Base-by-base conservation (phyloP, 2,329 filamentous ascomycete genomes). In the Laburnicola sp. region DNA sequence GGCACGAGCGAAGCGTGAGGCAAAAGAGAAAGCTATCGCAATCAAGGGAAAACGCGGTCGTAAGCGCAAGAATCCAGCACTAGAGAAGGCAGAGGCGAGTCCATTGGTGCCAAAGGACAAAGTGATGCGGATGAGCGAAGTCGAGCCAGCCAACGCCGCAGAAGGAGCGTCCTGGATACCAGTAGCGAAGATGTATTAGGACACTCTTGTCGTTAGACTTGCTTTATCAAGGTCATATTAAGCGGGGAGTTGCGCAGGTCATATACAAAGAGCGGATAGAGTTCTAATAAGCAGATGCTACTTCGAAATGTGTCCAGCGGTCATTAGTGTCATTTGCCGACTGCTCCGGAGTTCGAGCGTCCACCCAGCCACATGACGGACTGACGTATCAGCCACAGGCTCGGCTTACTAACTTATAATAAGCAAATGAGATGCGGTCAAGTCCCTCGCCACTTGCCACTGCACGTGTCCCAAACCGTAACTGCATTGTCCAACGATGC, bases 41-140 rank as follows among this genome's bases (percentile, higher is more conserved):
- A 16, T 16, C 16, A 16, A 16, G 16, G 16, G 16, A 16, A 16
- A 16, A 16, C 16, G 16, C 16, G 16, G 16, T 16, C 16, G 16
- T 16, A 16, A 16, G 16, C 16, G 16, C 16, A 16, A 16, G 16
- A 16, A 16, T 16, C 16, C 16, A 16, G 16, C 16, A 16, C 16
- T 16, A 16, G 16, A 16, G 16, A 16, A 16, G 16, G 31, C 23
- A 39, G 36, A 30, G 32, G 30, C 42, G 41, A 34, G 37, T 26
- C 42, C 37, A 47, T 44, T 32, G 9, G 38, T 47, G 39, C 51
- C 42, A 40, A 54, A 50, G 30, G 34, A 28, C 32, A 50, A 54
- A 35, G 46, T 41, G 11, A 47, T 27, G 31, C 45, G 38, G 43
- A 35, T 38, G 23, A 49, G 50, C 45, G 22, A 48, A 30, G 39